These are phyloP conservation scores for Suillus subalutaceus DNA, from an alignment of 768 basidiomycete genomes.

Conservation along the genomic window DNA sequence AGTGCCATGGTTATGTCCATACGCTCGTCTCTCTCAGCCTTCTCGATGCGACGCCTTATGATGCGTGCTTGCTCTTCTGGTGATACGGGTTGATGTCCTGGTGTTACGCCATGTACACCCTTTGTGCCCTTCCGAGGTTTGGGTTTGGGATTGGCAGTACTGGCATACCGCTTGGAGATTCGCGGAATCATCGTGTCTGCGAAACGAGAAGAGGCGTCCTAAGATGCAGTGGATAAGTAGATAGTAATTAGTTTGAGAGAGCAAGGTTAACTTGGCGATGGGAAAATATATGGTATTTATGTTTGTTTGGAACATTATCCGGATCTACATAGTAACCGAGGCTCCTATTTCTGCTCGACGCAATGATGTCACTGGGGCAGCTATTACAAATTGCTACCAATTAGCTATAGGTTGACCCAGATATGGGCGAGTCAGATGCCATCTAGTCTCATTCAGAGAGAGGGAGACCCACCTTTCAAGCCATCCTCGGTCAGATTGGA, in stretches of 20 bases:
- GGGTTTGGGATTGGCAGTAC: slow-evolving; percentile 4
- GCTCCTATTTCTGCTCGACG: neutral
- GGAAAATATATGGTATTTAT: neutral
- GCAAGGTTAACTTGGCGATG: neutral
- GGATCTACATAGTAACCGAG: neutral
- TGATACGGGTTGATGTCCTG: slow-evolving; percentile 26
- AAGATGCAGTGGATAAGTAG: neutral
- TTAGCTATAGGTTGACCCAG: too few relatives aligned
- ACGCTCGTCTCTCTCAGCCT: slow-evolving; percentile 47
- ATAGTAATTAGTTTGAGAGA: neutral
- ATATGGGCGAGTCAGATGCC: too few relatives aligned
- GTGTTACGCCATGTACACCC: neutral
- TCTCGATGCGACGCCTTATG: slow-evolving; percentile 30
- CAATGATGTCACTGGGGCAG: too few relatives aligned
- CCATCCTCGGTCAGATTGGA: too few relatives aligned
- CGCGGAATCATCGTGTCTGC: slow-evolving; percentile 10
- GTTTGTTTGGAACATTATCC: slow-evolving; percentile 1
- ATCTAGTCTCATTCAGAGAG: too few relatives aligned
- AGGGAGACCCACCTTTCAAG: too few relatives aligned
- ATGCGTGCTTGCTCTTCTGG: slow-evolving; percentile 20
- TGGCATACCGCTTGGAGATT: slow-evolving; percentile 11
- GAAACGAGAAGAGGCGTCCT: neutral
- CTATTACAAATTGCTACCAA: too few relatives aligned
- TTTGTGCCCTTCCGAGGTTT: slow-evolving; percentile 9
- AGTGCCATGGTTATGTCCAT: slow-evolving; percentile 39